Conservation (phyloP, 2,329 filamentous ascomycete species). For the Thielaviopsis populi region DNA sequence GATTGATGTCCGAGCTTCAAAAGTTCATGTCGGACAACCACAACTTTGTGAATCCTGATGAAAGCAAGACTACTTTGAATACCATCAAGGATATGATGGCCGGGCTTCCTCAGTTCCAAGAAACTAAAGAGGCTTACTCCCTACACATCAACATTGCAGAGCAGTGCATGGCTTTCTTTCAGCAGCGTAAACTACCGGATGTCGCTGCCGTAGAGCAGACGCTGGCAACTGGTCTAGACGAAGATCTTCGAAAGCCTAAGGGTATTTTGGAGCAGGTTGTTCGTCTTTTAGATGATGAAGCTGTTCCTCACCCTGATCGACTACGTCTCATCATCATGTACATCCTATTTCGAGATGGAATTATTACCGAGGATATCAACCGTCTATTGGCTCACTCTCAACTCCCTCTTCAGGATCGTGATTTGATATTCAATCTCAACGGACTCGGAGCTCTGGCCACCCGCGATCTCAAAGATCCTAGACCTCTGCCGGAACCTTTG, state of each 20-base stretch:
- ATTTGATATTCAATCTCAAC: conserved; percentile 62
- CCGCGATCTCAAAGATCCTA: conserved; percentile 58
- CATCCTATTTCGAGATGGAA: conserved; percentile 69
- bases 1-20: conserved; percentile 81
- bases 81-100: conserved; percentile 96
- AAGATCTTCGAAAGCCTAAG: conserved; percentile 83
- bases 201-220: conserved; percentile 80
- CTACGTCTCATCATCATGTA: conserved; percentile 77
- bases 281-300: conserved; percentile 73
- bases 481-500: conserved; percentile 47
- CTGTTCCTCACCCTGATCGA: conserved; percentile 55
- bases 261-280: conserved; percentile 75
- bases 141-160: conserved; percentile 93
- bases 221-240: conserved; percentile 80
- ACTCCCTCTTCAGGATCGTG: conserved; percentile 57
- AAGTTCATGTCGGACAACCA: conserved; percentile 84
- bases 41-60: conserved; percentile 66
- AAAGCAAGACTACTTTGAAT: conserved; percentile 62
- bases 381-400: conserved; percentile 72
- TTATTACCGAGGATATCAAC: conserved; percentile 69
- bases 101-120: conserved; percentile 82
- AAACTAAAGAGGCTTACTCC: conserved; percentile 90
- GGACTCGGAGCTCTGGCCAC: conserved; percentile 63
- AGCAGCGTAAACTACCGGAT: conserved; percentile 70
- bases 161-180: conserved; percentile 90